A percentile compares a stretch with the other conserved stretches of the same genome.
These are phyloP conservation scores for Alternaria infectoria DNA, from an alignment of 2,329 filamentous ascomycete species.

Conservation along the genomic window DNA sequence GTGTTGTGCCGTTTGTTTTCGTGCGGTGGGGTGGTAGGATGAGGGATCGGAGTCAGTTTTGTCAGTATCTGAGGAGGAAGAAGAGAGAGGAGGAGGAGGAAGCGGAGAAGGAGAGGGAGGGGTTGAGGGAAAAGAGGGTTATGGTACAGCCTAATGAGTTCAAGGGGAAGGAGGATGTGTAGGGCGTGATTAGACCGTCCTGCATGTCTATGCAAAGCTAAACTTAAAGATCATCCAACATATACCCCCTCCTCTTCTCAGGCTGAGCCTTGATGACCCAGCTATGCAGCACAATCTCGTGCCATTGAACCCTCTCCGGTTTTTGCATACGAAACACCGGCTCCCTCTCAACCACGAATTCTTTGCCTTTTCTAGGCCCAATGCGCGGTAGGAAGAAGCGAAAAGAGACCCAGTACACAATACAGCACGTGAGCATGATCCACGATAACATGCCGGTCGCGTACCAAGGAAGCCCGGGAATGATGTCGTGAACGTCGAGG, in stretches of 20 bases:
- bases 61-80: conserved; percentile 60
- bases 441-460: background rate
- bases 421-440: background rate
- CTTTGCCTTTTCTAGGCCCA: background rate
- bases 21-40: conserved; percentile 62
- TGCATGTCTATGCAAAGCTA: background rate
- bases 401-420: background rate
- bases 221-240: background rate
- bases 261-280: background rate
- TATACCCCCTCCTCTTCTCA: background rate
- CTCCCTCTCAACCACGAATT: background rate
- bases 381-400: background rate
- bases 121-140: background rate
- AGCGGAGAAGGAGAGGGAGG: conserved; percentile 24
- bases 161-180: conserved; percentile 20
- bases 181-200: background rate
- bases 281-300: background rate
- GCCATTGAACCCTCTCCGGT: background rate
- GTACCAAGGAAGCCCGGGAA: background rate
- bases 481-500: background rate
- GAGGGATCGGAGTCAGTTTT: conserved; percentile 65
- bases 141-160: conserved; percentile 1
- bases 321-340: background rate
- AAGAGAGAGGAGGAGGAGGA: conserved; percentile 39
- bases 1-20: conserved; percentile 65